Evolutionary conservation across 75 land plant genomes (phyloP).

Genomic region (Pinus taeda): DNA sequence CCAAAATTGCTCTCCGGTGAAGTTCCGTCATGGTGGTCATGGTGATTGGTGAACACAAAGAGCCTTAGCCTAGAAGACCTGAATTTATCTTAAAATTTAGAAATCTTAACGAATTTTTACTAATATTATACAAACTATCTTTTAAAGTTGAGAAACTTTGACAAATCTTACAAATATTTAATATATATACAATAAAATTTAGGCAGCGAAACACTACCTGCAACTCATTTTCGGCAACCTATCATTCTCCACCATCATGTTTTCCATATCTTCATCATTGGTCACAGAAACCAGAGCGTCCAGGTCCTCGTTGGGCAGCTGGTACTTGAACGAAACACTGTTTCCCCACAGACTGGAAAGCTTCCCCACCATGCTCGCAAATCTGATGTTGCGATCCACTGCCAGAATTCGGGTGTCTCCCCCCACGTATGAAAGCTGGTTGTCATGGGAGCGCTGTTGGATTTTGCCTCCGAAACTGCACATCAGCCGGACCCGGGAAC

Average conservation of each 20-base stretch:
- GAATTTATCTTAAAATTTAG: too few relatives aligned
- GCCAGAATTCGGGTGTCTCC: constrained; percentile 88
- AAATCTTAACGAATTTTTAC: too few relatives aligned
- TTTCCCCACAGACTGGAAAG: constrained; percentile 38
- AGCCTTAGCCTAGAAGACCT: constrained; percentile 50
- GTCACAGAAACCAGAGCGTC: constrained; percentile 90
- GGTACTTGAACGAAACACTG: constrained; percentile 68
- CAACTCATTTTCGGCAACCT: constrained; percentile 26
- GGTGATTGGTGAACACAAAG: constrained; percentile 27
- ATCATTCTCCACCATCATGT: constrained; percentile 96
- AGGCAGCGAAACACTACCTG: too few relatives aligned
- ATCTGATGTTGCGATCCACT: constrained; percentile 56
- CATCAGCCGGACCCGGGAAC: constrained; percentile 66
- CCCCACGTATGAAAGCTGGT: constrained; percentile 76
- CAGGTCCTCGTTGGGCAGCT: constrained; percentile 90
- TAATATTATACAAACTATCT: too few relatives aligned
- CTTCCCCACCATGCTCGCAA: constrained; percentile 43
- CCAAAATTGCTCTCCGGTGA: background rate
- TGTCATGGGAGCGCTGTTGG: constrained; percentile 74
- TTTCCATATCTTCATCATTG: constrained; percentile 90
- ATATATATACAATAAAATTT: too few relatives aligned
- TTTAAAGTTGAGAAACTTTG: too few relatives aligned
- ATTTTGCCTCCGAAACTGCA: constrained; percentile 94
- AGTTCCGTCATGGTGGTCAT: background rate
- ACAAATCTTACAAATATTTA: too few relatives aligned